Base-by-base conservation (phyloP, 495 filamentous ascomycete species). In the Aspergillus sclerotioniger region DNA sequence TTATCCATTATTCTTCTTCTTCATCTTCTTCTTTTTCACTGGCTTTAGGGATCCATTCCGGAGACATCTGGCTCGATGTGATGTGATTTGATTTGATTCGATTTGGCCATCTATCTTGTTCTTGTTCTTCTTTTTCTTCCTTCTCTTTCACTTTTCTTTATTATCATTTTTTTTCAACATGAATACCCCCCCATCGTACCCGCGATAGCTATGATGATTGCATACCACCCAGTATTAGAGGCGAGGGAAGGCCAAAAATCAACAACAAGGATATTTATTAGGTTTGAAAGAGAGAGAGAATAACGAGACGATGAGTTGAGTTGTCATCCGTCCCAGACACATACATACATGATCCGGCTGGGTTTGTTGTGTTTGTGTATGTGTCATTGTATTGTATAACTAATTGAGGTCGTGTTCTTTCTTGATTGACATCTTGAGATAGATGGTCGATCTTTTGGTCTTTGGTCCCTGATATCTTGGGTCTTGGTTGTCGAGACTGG, bases 161-260 rank as follows among this genome's bases (percentile, higher is more conserved):
- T 45, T 44, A 35, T 45, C 37, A n/a, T 31, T 31, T 43, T 53
- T 57, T 52, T 39, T 58, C 32, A 37, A 31, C 51, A 53, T 43
- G 32, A 61, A 61, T 54, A 53, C 57, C 57, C 48, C 51, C 44
- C 25, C 25, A 25, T 43, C 31, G 47, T 59, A 49, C 48, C 51
- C 44, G n/a, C 51, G 51, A 32, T 53, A 21, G 29, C 50, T 47
- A 35, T 35, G 56, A 41, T 57, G 52, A 39, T 60, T 46, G 37
- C 51, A 55, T 51, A 19, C 45, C 51, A 45, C 20, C 25, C 20
- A 51, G 58, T 53, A 60, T 53, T 51, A 35, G 33, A 37, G 15
- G 13, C 15, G 43, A 43, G 54, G 43, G 29, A 41, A 41, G 37
- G 39, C 45, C 54, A 49, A 15, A 6, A 35, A 37, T 39, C 21